Evolutionary conservation across 208 protist genomes (phyloP), one percentile per base, ranked within the genome.

Genomic region (Leishmania tropica): DNA sequence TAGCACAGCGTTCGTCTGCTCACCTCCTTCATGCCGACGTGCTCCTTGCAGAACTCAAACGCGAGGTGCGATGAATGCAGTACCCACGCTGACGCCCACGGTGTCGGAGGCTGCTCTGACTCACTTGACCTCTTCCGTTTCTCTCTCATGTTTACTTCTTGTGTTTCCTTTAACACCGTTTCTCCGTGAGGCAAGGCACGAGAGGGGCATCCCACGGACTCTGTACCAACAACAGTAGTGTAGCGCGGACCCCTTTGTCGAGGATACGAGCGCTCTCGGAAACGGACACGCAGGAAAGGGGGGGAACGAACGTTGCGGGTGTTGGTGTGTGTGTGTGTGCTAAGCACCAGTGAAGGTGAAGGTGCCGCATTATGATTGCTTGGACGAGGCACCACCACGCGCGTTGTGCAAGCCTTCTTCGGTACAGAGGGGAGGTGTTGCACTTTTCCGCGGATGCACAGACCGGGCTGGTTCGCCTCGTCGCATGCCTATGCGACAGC

Each of bases 381-480:
- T 21, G 48, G 40, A 62, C 47, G 35, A 42, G 31, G 51, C 73
- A 3, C n/a, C 31, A 47, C 28, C 54, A 65, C 37, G 56, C 11
- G 37, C 56, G 37, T n/a, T 68, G 75, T 64, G 53, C 56, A 31
- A 56, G 62, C 13, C 40, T 76, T 53, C 35, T 24, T 28, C 78
- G 83, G 78, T 86, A 76, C 68, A 75, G 28, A 28, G 83, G 64
- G 31, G 28, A 68, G 21, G 75, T 60, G 1, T 74, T 76, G 75
- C 72, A 76, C 47, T 85, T 82, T 51, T 85, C 83, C 10, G 65
- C 83, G 17, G 83, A 86, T 68, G 62, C 78, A 24, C 83, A 86
- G 83, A 64, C 37, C 2, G 83, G 83, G 7, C 21, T 67, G 28
- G 83, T 80, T 7, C 77, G 78, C 19, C 64, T 86, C 15, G 45